These are phyloP conservation scores for Perilla frutescens DNA, from an alignment of 257 asterid species.

Conservation along the genomic window DNA sequence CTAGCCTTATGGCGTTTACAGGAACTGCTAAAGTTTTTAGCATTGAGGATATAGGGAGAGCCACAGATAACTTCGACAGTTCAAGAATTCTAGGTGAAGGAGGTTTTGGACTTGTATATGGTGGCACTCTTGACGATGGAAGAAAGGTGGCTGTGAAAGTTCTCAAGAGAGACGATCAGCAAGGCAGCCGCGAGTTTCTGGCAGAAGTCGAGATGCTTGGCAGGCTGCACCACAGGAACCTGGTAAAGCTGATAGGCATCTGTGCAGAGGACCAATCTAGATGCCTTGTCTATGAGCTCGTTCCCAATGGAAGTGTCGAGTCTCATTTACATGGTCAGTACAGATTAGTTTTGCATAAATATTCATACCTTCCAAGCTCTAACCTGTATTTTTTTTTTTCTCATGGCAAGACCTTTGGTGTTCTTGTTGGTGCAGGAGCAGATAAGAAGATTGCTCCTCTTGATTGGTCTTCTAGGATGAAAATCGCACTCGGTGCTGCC, in stretches of 20 bases:
- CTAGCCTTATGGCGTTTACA: slow-evolving; percentile 68
- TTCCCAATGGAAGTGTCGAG: slow-evolving; percentile 93
- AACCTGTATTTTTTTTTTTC: background rate
- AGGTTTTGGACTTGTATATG: slow-evolving; percentile 88
- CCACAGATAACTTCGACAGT: slow-evolving; percentile 60
- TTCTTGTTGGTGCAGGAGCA: slow-evolving; percentile 49
- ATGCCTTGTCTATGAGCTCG: slow-evolving; percentile 81
- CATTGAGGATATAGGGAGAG: slow-evolving; percentile 60
- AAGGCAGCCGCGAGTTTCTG: slow-evolving; percentile 83
- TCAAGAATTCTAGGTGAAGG: slow-evolving; percentile 83
- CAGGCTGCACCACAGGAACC: slow-evolving; percentile 82
- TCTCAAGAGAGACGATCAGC: slow-evolving; percentile 81
- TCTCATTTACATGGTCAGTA: slow-evolving; percentile 85
- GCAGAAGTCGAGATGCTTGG: slow-evolving; percentile 98
- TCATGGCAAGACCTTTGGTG: background rate
- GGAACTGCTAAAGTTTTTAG: slow-evolving; percentile 79
- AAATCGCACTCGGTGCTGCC: slow-evolving; percentile 91
- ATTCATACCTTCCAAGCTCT: background rate
- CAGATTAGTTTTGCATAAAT: background rate
- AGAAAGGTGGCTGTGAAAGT: slow-evolving; percentile 78
- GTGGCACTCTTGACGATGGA: slow-evolving; percentile 85
- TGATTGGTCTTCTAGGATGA: slow-evolving; percentile 83
- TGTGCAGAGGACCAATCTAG: slow-evolving; percentile 73
- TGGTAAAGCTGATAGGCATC: slow-evolving; percentile 84
- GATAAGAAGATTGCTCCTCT: slow-evolving; percentile 75